Percentiles rank a stretch among this genome's conserved stretches.
phyloP scores from a whole-genome alignment of 2,329 filamentous ascomycete species.

The Fusarium sp. region DNA sequence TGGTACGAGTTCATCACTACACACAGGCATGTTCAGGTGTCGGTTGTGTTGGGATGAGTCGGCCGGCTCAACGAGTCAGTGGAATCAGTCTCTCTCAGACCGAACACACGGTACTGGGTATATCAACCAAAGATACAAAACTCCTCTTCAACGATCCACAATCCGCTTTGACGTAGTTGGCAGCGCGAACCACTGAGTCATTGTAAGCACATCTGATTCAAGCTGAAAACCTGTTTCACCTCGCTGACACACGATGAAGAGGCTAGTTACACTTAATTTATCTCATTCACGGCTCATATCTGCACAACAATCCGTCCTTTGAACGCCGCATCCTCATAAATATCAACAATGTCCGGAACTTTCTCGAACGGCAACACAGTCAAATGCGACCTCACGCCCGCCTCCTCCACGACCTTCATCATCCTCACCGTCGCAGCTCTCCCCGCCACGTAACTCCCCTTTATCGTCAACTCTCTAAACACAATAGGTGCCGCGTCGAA shows the following conservation, averaged over 20 bases:
- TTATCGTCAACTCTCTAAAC: conserved; percentile 2
- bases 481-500: conserved; percentile 9
- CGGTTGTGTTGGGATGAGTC: not conserved
- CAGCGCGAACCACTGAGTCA: too few relatives aligned
- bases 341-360: not conserved
- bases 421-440: not conserved
- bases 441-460: not conserved
- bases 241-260: too few relatives aligned
- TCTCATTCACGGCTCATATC: not conserved
- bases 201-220: not conserved
- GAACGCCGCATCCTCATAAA: conserved; percentile 10
- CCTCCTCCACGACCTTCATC: conserved; percentile 2
- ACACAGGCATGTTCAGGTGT: not conserved
- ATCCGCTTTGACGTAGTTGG: too few relatives aligned
- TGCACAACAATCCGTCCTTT: conserved; percentile 5
- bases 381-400: conserved; percentile 9
- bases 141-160: too few relatives aligned
- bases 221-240: not conserved
- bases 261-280: too few relatives aligned
- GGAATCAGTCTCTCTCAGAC: too few relatives aligned
- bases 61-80: too few relatives aligned
- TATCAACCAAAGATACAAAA: too few relatives aligned
- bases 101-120: fast-evolving
- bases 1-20: not conserved
- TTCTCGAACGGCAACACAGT: not conserved